Conservation (phyloP, 2,329 filamentous ascomycete species). For the Alternaria panax region DNA sequence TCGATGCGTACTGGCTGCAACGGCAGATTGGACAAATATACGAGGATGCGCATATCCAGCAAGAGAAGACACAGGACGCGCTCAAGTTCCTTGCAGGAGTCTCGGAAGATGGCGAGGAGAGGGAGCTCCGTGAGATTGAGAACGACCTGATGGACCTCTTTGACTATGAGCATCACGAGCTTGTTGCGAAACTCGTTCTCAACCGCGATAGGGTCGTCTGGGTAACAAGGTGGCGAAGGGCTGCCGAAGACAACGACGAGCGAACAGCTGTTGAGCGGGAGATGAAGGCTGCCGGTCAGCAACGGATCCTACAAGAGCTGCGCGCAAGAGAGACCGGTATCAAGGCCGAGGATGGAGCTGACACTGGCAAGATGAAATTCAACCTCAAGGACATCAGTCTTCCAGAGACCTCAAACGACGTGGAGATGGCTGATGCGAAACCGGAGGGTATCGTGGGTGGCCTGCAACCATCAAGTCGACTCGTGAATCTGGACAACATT, state of each 20-base stretch:
- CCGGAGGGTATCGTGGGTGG: slow-evolving; percentile 72
- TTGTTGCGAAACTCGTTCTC: slow-evolving; percentile 87
- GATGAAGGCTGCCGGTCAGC: slow-evolving; percentile 87
- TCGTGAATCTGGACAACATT: slow-evolving; percentile 94
- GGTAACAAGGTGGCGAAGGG: slow-evolving; percentile 86
- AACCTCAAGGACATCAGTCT: slow-evolving; percentile 88
- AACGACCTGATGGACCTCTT: slow-evolving; percentile 99
- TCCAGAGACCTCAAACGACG: slow-evolving; percentile 62
- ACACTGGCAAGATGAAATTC: slow-evolving; percentile 79
- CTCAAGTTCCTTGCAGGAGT: slow-evolving; percentile 82
- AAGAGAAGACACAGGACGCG: slow-evolving; percentile 88
- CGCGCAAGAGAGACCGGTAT: slow-evolving; percentile 71
- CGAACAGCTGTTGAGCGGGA: slow-evolving; percentile 82
- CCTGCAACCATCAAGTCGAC: slow-evolving; percentile 83
- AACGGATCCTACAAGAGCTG: slow-evolving; percentile 87
- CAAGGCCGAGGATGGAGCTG: slow-evolving; percentile 62
- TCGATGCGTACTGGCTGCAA: slow-evolving; percentile 97
- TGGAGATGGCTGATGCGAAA: slow-evolving; percentile 51
- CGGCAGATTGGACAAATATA: slow-evolving; percentile 89
- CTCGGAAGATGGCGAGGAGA: slow-evolving; percentile 79
- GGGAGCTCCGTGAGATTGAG: slow-evolving; percentile 88
- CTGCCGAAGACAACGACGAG: slow-evolving; percentile 77
- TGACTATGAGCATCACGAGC: slow-evolving; percentile 93
- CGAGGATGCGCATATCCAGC: slow-evolving; percentile 88
- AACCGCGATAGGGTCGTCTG: slow-evolving; percentile 96